Evolutionary conservation across 805 yeast species (phyloP).

Genomic region (Wickerhamiella brachini): DNA sequence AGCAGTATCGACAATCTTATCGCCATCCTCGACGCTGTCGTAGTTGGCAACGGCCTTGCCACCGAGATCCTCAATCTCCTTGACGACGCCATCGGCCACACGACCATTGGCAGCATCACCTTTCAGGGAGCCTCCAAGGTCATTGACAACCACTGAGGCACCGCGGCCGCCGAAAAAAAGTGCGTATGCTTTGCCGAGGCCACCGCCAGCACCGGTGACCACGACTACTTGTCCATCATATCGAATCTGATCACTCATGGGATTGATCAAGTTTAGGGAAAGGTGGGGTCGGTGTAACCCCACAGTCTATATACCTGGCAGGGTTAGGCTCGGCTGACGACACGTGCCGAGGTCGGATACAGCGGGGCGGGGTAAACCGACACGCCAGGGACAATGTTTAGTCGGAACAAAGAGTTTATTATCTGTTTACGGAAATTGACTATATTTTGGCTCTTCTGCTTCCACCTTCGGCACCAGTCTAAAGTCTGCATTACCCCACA

Average conservation of each 20-base stretch:
- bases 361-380: neutral
- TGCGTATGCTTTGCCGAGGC: conserved; percentile 81
- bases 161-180: conserved; percentile 79
- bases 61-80: conserved; percentile 61
- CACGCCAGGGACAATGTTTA: neutral
- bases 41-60: conserved; percentile 90
- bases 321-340: conserved; percentile 1
- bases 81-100: conserved; percentile 83
- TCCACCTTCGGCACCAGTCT: neutral
- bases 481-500: neutral
- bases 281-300: neutral
- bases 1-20: conserved; percentile 73
- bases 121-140: conserved; percentile 69
- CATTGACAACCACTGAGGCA: conserved; percentile 91
- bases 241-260: conserved; percentile 23
- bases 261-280: neutral
- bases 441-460: neutral
- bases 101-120: conserved; percentile 51
- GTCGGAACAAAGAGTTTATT: neutral
- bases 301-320: neutral
- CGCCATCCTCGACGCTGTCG: conserved; percentile 80
- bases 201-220: conserved; percentile 97
- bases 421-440: neutral
- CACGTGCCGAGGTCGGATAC: neutral
- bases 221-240: conserved; percentile 81